Base-by-base conservation (phyloP, 208 protist genomes). In the Crithidia brevicula region DNA sequence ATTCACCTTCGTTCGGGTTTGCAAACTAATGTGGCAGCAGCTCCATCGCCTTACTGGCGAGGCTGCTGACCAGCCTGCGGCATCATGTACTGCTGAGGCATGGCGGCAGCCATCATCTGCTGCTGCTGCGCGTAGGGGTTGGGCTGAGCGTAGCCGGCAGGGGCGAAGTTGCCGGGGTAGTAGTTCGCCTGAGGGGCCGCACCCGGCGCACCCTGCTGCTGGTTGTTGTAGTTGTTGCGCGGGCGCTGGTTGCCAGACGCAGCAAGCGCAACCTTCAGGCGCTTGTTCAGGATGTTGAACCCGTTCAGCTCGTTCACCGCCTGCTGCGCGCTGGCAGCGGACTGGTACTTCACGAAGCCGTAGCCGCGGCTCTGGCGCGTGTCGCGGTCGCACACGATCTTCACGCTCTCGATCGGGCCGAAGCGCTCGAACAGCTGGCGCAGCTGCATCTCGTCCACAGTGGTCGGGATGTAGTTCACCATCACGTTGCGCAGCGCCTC, bases 331-430 rank as follows among this genome's bases (percentile, higher is more conserved):
- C 79, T 88, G 45, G 80, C 70, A 15, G 77, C 79, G 22, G 73
- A 81, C 70, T 86, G 76, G 73, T 91, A 97, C 83, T 95, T 95
- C 67, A 97, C 89, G 69, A 97, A 97, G 52, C 89, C 89, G 77
- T 93, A 97, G 62, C 92, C 92, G 60, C 88, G 85, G 76, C 88
- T 94, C 78, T 93, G 82, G 67, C 80, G 82, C 38, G 82, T 94
- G 30, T 89, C 81, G 67, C 83, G 87, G 79, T 97, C 92, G 72
- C 76, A 95, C 47, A 95, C 86, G 56, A 97, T 93, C 71, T 97
- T 94, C 30, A 94, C 84, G 49, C 79, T 86, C 72, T 97, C 89
- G 72, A 97, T 93, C 13, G 78, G 79, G 42, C 92, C 92, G 61
- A 77, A 95, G 53, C 78, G 85, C 67, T 91, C 87, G 72, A 97